Evolutionary conservation across 169 alveolate species (phyloP).

Genomic region (Ichthyophthirius multifiliis): DNA sequence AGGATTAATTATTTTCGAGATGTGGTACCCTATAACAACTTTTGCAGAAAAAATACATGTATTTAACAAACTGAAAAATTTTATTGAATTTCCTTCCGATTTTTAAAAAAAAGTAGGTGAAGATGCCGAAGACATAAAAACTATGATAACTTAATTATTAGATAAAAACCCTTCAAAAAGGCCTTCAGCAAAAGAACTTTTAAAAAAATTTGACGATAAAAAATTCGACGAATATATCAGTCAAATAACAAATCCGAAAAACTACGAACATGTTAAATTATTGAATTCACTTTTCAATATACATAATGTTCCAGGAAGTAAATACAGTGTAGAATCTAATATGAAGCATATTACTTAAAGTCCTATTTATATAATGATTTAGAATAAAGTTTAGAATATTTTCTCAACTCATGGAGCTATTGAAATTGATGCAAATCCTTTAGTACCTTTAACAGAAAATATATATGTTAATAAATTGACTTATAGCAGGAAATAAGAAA

Average conservation of each 20-base stretch:
- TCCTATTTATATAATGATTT: not conserved
- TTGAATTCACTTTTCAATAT: not conserved
- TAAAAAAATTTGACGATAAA: not conserved
- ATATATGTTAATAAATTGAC: not conserved
- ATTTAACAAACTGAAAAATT: slow-evolving; percentile 32
- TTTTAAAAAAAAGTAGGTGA: slow-evolving; percentile 35
- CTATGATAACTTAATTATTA: not conserved
- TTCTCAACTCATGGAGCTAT: slow-evolving; percentile 11
- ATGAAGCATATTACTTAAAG: not conserved
- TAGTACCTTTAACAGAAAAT: not conserved
- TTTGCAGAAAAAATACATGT: slow-evolving; percentile 46
- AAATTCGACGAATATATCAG: not conserved
- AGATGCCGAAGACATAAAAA: slow-evolving; percentile 15
- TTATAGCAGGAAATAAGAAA: not conserved
- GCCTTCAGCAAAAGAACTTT: not conserved
- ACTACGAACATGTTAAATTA: not conserved
- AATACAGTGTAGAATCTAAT: not conserved
- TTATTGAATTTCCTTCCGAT: slow-evolving; percentile 40
- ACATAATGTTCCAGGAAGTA: not conserved
- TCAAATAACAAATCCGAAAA: not conserved
- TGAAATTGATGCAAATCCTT: not conserved
- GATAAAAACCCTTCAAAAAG: not conserved
- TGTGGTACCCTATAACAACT: slow-evolving; percentile 47
- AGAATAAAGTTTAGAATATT: not conserved
- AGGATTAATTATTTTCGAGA: slow-evolving; percentile 58